Evolutionary conservation across 352 stramenopile species (phyloP).

Genomic region (Globisporangium acanthophoron): DNA sequence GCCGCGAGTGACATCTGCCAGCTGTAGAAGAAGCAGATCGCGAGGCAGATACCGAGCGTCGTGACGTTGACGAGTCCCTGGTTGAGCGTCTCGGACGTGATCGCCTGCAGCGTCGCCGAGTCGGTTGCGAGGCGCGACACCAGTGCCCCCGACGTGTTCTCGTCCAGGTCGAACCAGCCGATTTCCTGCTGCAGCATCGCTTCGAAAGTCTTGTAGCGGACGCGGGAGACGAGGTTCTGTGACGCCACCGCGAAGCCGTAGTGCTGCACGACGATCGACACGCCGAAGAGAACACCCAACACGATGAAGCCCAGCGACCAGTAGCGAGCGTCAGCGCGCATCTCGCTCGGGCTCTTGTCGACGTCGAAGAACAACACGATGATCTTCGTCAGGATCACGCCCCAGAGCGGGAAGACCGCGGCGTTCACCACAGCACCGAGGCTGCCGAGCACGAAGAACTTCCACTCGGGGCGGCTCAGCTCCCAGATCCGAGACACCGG

Average conservation of each 20-base stretch:
- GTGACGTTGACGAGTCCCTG: slow-evolving; percentile 42
- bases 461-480: slow-evolving; percentile 36
- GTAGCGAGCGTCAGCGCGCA: slow-evolving; percentile 30
- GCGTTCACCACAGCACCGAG: slow-evolving; percentile 34
- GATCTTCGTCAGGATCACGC: slow-evolving; percentile 48
- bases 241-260: slow-evolving; percentile 52
- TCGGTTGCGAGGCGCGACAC: slow-evolving; percentile 63
- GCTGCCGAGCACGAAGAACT: slow-evolving; percentile 34
- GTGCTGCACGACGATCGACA: slow-evolving; percentile 38
- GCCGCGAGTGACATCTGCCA: slow-evolving; percentile 56
- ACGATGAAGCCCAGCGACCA: slow-evolving; percentile 30
- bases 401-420: slow-evolving; percentile 40
- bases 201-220: slow-evolving; percentile 36
- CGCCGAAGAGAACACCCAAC: slow-evolving; percentile 31
- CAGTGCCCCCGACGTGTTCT: slow-evolving; percentile 60
- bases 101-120: slow-evolving; percentile 64
- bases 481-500: slow-evolving; percentile 41
- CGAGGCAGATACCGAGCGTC: slow-evolving; percentile 45
- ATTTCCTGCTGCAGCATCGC: slow-evolving; percentile 72
- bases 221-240: slow-evolving; percentile 37
- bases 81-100: slow-evolving; percentile 67
- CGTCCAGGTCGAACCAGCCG: slow-evolving; percentile 64
- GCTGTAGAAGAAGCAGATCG: slow-evolving; percentile 45
- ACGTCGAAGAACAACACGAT: slow-evolving; percentile 46
- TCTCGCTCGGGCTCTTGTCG: slow-evolving; percentile 28